These are phyloP conservation scores for Vararia minispora DNA, from an alignment of 768 basidiomycete species.

Conservation along the genomic window DNA sequence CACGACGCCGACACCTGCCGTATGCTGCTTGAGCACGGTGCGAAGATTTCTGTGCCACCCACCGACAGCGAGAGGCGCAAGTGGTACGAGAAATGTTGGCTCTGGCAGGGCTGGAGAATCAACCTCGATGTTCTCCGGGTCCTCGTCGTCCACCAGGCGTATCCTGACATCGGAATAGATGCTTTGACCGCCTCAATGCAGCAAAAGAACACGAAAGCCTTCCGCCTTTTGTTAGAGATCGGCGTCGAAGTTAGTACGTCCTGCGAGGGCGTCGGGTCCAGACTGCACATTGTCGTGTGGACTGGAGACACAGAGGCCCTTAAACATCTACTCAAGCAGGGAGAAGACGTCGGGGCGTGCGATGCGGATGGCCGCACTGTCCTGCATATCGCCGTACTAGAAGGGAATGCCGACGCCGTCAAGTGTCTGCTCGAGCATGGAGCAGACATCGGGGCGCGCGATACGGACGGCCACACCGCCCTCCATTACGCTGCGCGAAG, in stretches of 20 bases:
- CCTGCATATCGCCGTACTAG: background rate
- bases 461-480: background rate
- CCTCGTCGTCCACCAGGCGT: background rate
- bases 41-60: no score
- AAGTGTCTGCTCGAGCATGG: conserved; percentile 1
- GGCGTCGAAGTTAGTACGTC: background rate
- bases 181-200: no score
- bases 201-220: no score
- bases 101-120: no score
- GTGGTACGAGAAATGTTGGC: no score
- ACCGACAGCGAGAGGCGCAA: no score
- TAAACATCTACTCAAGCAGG: background rate
- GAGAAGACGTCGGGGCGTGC: background rate
- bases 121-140: conserved; percentile 1
- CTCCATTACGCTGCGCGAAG: conserved; percentile 1
- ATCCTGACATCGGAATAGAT: no score
- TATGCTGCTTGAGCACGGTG: no score
- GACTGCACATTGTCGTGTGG: conserved; percentile 1
- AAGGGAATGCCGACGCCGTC: background rate
- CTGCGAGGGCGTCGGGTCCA: conserved; percentile 1
- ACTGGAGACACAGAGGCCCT: background rate
- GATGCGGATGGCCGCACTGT: background rate
- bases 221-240: background rate
- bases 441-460: background rate
- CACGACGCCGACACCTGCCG: no score